Evolutionary conservation across 495 filamentous ascomycete species (phyloP).

Genomic region (Penicillium herquei): DNA sequence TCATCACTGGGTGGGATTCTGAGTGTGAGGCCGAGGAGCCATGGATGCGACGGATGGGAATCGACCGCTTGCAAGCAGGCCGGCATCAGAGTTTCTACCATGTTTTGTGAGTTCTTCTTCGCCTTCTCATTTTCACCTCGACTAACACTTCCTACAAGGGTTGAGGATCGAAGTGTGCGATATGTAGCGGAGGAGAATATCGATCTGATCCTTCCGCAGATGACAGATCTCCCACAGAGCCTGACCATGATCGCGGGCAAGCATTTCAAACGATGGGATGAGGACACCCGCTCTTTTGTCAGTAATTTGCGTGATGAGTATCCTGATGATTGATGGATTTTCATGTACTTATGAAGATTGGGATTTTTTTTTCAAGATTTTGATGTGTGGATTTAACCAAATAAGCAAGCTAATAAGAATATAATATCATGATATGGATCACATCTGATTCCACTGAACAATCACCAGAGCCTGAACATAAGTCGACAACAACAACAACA

Average conservation of each 20-base stretch:
- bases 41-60: slow-evolving; percentile 60
- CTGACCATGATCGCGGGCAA: slow-evolving; percentile 74
- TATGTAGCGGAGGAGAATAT: slow-evolving; percentile 91
- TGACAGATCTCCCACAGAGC: slow-evolving; percentile 44
- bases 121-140: slow-evolving; percentile 7
- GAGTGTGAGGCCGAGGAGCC: slow-evolving; percentile 52
- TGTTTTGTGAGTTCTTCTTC: slow-evolving; percentile 62
- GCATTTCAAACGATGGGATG: slow-evolving; percentile 87
- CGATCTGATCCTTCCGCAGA: slow-evolving; percentile 52
- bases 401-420: background rate
- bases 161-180: slow-evolving; percentile 67
- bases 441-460: too few relatives aligned
- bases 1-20: slow-evolving; percentile 85
- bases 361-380: background rate
- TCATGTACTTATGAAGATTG: background rate
- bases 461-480: too few relatives aligned
- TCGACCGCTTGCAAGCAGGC: slow-evolving; percentile 61
- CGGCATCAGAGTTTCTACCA: slow-evolving; percentile 79
- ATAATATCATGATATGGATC: too few relatives aligned
- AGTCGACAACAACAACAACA: too few relatives aligned
- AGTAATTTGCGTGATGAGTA: slow-evolving; percentile 85
- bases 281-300: slow-evolving; percentile 62
- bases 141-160: slow-evolving; percentile 37
- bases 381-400: background rate
- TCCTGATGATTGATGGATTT: slow-evolving; percentile 67